Percentiles rank a stretch among this genome's conserved stretches.
Conservation (phyloP, 2,329 filamentous ascomycete genomes). For the Fusarium nanum region DNA sequence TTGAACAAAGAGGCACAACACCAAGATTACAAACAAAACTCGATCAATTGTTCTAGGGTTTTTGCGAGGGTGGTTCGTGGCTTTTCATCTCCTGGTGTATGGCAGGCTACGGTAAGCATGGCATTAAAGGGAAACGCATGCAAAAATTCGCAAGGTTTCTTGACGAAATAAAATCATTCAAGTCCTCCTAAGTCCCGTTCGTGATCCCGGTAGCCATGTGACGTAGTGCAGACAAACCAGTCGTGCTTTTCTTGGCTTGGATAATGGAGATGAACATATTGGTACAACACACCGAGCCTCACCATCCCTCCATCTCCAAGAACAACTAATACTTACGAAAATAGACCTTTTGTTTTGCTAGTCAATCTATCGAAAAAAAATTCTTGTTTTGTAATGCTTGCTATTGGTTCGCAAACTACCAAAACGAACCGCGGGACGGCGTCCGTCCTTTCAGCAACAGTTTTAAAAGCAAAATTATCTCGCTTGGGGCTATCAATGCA, state of each 20-base stretch:
- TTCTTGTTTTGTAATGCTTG: neutral
- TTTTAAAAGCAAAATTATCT: neutral
- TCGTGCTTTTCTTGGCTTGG: neutral
- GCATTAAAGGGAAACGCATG: slow-evolving; percentile 55
- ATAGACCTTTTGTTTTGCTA: neutral
- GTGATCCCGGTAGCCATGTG: slow-evolving; percentile 8
- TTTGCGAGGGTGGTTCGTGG: slow-evolving; percentile 52
- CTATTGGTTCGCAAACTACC: neutral
- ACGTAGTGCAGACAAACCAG: neutral
- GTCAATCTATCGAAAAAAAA: neutral
- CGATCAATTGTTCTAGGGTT: slow-evolving; percentile 47
- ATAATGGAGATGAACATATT: neutral
- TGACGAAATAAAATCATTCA: slow-evolving; percentile 55
- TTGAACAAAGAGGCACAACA: slow-evolving; percentile 29
- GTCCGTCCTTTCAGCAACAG: neutral
- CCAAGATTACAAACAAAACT: slow-evolving; percentile 36
- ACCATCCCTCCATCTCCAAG: neutral
- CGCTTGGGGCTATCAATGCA: neutral
- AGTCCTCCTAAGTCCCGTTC: slow-evolving; percentile 41
- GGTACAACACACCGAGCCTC: neutral
- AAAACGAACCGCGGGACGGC: neutral
- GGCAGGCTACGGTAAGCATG: slow-evolving; percentile 55
- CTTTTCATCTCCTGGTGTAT: slow-evolving; percentile 56
- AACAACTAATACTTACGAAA: neutral
- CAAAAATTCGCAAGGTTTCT: slow-evolving; percentile 53